These are phyloP conservation scores for Scheffersomyces lignosus DNA, from an alignment of 805 yeast species.

Conservation along the genomic window DNA sequence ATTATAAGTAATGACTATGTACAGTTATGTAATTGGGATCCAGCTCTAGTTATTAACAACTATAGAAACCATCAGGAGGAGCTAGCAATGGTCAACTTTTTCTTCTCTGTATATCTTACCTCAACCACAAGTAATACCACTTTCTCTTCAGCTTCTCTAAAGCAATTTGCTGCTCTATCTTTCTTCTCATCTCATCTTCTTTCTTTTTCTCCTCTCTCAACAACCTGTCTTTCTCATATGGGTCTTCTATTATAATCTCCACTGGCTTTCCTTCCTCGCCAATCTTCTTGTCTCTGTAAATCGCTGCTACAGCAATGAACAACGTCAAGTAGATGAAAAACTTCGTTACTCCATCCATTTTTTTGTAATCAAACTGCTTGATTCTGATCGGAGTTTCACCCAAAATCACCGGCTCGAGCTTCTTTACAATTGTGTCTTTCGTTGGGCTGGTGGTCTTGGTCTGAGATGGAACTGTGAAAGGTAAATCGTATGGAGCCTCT, in stretches of 20 bases:
- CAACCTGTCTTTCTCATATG: slow-evolving; percentile 30
- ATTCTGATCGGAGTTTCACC: slow-evolving; percentile 45
- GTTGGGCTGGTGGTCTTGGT: slow-evolving; percentile 24
- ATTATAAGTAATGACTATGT: too few species aligned
- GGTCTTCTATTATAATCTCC: slow-evolving; percentile 39
- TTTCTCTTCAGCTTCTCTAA: slow-evolving; percentile 15
- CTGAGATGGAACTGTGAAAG: slow-evolving; percentile 48
- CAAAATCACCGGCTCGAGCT: slow-evolving; percentile 40
- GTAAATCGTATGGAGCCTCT: slow-evolving; percentile 58
- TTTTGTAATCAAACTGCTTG: slow-evolving; percentile 47
- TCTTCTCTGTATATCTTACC: too few species aligned
- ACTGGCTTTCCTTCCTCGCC: slow-evolving; percentile 46
- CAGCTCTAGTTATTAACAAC: too few species aligned
- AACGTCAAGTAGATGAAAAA: slow-evolving; percentile 50
- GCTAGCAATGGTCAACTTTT: too few species aligned
- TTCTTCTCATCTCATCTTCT: slow-evolving; percentile 11
- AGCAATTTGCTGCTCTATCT: slow-evolving; percentile 5
- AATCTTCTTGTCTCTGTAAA: slow-evolving; percentile 53
- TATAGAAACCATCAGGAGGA: too few species aligned
- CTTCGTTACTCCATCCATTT: slow-evolving; percentile 58
- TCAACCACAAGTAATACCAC: slow-evolving; percentile 58
- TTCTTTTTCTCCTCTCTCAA: slow-evolving; percentile 16
- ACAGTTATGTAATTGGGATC: too few species aligned
- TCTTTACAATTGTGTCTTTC: slow-evolving; percentile 21
- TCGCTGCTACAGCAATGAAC: slow-evolving; percentile 49